phyloP scores from a whole-genome alignment of 2,329 filamentous ascomycete species.

The Hypoxylon sp. region DNA sequence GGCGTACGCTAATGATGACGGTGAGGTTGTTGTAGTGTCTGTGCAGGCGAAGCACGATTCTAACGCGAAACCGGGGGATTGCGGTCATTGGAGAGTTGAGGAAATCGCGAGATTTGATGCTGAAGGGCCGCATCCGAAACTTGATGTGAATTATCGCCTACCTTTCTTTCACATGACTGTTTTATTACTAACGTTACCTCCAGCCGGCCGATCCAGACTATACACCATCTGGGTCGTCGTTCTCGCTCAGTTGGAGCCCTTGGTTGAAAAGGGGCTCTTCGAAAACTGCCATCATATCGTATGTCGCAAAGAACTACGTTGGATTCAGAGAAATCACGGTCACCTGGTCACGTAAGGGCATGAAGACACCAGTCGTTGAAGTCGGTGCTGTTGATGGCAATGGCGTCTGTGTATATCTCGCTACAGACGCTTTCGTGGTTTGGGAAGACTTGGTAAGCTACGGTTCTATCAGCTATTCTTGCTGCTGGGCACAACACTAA shows the following conservation, averaged over 20 bases:
- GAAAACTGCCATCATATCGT: slow-evolving; percentile 61
- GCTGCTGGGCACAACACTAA: slow-evolving; percentile 22
- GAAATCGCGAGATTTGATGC: slow-evolving; percentile 64
- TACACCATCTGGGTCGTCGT: slow-evolving; percentile 61
- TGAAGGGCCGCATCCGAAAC: slow-evolving; percentile 57
- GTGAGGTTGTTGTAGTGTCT: slow-evolving; percentile 63
- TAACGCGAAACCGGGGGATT: slow-evolving; percentile 34
- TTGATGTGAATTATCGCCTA: slow-evolving; percentile 48
- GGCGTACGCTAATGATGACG: slow-evolving; percentile 63
- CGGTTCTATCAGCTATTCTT: not conserved
- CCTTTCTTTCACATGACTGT: not conserved
- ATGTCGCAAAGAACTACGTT: slow-evolving; percentile 63
- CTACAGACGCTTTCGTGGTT: slow-evolving; percentile 65
- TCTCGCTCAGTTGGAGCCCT: slow-evolving; percentile 66
- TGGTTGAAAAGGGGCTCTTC: slow-evolving; percentile 57
- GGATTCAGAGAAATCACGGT: slow-evolving; percentile 66
- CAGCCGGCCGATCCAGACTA: slow-evolving; percentile 61
- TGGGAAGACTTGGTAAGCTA: slow-evolving; percentile 65
- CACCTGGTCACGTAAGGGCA: slow-evolving; percentile 51
- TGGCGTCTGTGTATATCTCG: slow-evolving; percentile 63
- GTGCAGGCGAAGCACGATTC: slow-evolving; percentile 55
- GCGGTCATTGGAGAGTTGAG: slow-evolving; percentile 60
- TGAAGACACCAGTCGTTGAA: slow-evolving; percentile 53
- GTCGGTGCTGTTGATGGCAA: slow-evolving; percentile 57
- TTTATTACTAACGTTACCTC: slow-evolving; percentile 9